These are phyloP conservation scores for Gnetum montanum DNA, from an alignment of 75 land plant genomes.

Conservation along the genomic window DNA sequence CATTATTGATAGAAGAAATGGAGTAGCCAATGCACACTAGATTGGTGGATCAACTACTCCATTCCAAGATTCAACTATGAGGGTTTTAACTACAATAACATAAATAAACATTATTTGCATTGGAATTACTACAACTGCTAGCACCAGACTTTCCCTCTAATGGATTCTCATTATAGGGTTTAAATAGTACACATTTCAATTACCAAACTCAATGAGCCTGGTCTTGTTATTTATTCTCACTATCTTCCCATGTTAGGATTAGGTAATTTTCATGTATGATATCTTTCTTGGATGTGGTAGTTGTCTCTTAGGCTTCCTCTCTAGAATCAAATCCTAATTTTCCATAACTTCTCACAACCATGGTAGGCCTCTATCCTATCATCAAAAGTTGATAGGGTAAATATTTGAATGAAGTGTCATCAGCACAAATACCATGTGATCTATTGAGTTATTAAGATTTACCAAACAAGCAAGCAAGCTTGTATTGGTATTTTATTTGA, in stretches of 20 bases:
- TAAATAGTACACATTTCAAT: background rate
- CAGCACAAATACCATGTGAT: slow-evolving; percentile 3
- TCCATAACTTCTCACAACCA: slow-evolving; percentile 30
- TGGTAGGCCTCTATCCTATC: slow-evolving; percentile 18
- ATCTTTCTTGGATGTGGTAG: slow-evolving; percentile 24
- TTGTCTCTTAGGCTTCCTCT: slow-evolving; percentile 19
- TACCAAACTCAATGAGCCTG: slow-evolving; percentile 7
- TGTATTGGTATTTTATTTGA: background rate
- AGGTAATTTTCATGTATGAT: slow-evolving; percentile 27
- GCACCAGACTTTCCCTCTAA: no score
- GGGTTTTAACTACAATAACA: no score
- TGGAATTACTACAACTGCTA: no score
- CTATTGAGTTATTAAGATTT: background rate
- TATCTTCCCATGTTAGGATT: slow-evolving; percentile 29
- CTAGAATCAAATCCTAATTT: slow-evolving; percentile 34
- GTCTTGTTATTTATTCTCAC: slow-evolving; percentile 33
- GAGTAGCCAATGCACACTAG: no score
- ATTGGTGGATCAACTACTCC: no score
- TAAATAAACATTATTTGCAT: no score
- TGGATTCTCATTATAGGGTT: background rate
- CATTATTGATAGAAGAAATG: no score
- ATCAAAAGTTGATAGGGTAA: slow-evolving; percentile 9
- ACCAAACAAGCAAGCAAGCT: background rate
- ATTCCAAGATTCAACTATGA: no score
- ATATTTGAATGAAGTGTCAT: slow-evolving; percentile 11